Base-by-base conservation (phyloP, 2,329 filamentous ascomycete genomes). In the Colletotrichum somersetense region DNA sequence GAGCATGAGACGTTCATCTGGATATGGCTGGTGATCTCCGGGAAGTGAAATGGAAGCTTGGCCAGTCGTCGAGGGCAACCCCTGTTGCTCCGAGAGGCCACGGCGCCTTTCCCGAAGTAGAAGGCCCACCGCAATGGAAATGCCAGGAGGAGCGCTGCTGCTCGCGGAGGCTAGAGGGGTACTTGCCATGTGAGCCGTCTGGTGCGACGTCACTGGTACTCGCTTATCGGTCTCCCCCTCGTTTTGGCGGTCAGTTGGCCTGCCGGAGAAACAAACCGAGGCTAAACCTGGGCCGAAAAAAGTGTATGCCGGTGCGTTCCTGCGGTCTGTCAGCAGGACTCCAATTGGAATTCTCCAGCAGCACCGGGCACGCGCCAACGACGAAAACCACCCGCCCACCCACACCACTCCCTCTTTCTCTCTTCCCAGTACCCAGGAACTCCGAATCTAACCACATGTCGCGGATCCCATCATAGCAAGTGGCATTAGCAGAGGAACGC, bases 401-500 rank as follows among this genome's bases (percentile, higher is more conserved):
- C 53, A 57, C 58, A 61, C 69, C 42, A 61, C 42, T n/a, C 63
- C 56, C 68, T 65, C 65, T 20, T 18, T 55, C 33, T 46, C 30
- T n/a, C 63, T 58, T 58, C 68, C 46, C 35, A 63, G 46, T 44
- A 35, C 26, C 44, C 35, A 53, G 69, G 58, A 63, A 65, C 61
- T 58, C 70, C 59, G 61, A 70, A 65, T 70, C 70, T 69, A 65
- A 64, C 70, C 72, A 73, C 72, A 74, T 74, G 70, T 69, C 72
- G 65, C 70, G 56, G 50, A 46, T 66, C 65, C 56, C 56, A 20
- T 50, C 66, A 63, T 38, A 26, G 56, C 72, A 44, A 58, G 62
- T 73, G 69, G 57, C 62, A 74, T 73, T 73, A 66, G 63, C 64
- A 23, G 58, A 74, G 69, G 70, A 74, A 73, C 72, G 72, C 70